phyloP scores from a whole-genome alignment of 495 filamentous ascomycete species.

The Penicillium salamii region DNA sequence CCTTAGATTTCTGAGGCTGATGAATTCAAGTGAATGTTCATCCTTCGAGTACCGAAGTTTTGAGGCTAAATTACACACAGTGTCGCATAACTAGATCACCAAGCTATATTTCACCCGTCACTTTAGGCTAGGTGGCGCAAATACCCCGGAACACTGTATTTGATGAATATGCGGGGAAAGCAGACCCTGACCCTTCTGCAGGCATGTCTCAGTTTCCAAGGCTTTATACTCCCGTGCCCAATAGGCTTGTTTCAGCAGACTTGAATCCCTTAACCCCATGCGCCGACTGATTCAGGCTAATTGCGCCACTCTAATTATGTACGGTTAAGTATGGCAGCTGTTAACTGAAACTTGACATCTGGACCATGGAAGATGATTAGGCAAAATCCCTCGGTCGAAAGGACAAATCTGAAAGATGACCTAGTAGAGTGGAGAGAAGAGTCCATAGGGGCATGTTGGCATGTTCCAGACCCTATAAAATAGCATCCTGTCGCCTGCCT shows the following conservation, averaged over 20 bases:
- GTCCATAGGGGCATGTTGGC: too few species aligned
- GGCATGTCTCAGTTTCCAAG: neutral
- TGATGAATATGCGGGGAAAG: conserved; percentile 2
- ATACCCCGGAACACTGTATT: conserved; percentile 1
- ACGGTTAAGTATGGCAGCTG: neutral
- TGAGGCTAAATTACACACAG: neutral
- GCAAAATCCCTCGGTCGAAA: conserved; percentile 6
- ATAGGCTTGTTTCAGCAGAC: neutral
- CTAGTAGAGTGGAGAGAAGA: too few species aligned
- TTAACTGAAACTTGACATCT: neutral
- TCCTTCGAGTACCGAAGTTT: neutral
- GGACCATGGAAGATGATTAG: neutral
- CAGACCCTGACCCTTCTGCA: neutral
- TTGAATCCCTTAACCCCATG: neutral
- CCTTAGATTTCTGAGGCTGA: conserved; percentile 8
- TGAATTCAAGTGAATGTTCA: neutral
- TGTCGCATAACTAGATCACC: too few species aligned
- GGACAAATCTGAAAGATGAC: neutral
- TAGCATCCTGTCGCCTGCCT: neutral
- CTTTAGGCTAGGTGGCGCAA: neutral
- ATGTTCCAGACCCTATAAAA: too few species aligned
- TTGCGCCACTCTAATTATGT: neutral
- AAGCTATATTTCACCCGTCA: neutral
- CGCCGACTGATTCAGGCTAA: conserved; percentile 1
- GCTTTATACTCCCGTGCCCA: neutral